phyloP scores from a whole-genome alignment of 2,329 filamentous ascomycete genomes.

The Penicillium sp. region DNA sequence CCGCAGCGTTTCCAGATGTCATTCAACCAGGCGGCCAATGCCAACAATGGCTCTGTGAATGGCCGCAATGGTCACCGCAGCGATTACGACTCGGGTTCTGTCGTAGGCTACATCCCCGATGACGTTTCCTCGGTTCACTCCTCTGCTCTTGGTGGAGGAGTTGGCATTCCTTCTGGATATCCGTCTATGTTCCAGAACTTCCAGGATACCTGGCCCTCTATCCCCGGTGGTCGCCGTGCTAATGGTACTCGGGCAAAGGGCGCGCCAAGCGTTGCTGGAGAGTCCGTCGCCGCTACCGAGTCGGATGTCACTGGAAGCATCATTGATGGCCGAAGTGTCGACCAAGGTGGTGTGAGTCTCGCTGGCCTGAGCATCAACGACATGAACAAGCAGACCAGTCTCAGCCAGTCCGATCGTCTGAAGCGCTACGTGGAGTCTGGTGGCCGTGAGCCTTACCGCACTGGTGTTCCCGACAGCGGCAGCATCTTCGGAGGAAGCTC shows the following conservation, averaged over 20 bases:
- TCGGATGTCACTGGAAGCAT: constrained; percentile 80
- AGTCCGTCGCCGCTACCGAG: constrained; percentile 90
- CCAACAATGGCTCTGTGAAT: constrained; percentile 55
- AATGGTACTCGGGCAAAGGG: constrained; percentile 67
- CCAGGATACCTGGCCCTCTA: constrained; percentile 82
- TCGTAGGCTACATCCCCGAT: constrained; percentile 93
- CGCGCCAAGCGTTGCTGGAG: constrained; percentile 78
- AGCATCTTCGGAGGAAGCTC: constrained; percentile 68
- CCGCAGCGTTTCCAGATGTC: constrained; percentile 85
- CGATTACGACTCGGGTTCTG: constrained; percentile 76
- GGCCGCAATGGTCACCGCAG: constrained; percentile 52
- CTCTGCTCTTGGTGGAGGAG: constrained; percentile 83
- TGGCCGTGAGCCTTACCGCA: constrained; percentile 61
- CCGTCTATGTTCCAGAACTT: constrained; percentile 96
- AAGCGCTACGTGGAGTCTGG: constrained; percentile 92
- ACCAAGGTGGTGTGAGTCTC: constrained; percentile 86
- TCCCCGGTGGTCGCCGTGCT: constrained; percentile 68
- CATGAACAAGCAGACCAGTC: constrained; percentile 68
- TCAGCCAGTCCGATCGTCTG: constrained; percentile 84
- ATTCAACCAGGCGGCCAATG: constrained; percentile 66
- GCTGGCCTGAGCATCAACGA: constrained; percentile 76
- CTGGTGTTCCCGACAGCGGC: constrained; percentile 54
- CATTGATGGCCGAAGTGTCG: constrained; percentile 67
- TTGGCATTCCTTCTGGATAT: constrained; percentile 78
- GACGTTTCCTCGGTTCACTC: constrained; percentile 96